A percentile compares a stretch with the other conserved stretches of the same genome.
Conservation (phyloP, 495 filamentous ascomycete genomes). For the Penicillium psychrofluorescens region DNA sequence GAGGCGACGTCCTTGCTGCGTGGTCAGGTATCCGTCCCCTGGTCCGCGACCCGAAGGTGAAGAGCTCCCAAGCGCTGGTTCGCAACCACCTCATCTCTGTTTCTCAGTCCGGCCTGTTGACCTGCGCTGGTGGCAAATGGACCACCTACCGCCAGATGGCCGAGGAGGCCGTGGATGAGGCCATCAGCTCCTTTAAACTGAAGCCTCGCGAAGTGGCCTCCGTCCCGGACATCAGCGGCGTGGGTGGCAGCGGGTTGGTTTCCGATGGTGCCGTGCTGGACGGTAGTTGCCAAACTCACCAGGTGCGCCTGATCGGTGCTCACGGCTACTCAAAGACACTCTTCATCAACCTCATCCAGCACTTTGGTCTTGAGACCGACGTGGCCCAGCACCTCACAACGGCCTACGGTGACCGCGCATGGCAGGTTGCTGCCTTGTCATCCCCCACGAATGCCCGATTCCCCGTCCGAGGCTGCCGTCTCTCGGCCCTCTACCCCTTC, state of each 20-base stretch:
- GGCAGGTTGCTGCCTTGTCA: conserved; percentile 86
- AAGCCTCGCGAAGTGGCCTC: conserved; percentile 48
- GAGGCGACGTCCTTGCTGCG: conserved; percentile 90
- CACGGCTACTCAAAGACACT: conserved; percentile 93
- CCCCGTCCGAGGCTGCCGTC: conserved; percentile 78
- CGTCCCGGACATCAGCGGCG: conserved; percentile 70
- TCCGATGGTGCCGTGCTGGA: conserved; percentile 72
- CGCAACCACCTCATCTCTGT: conserved; percentile 91
- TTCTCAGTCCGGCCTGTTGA: conserved; percentile 79
- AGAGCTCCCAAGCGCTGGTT: conserved; percentile 90
- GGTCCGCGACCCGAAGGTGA: conserved; percentile 88
- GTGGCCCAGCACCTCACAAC: conserved; percentile 85
- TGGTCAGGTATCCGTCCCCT: conserved; percentile 94
- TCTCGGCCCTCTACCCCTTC: conserved; percentile 82
- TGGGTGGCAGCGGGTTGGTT: conserved; percentile 51
- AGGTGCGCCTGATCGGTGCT: conserved; percentile 82
- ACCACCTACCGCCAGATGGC: conserved; percentile 99
- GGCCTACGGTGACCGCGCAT: conserved; percentile 92
- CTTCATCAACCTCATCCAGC: conserved; percentile 97
- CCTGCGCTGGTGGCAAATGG: conserved; percentile 97
- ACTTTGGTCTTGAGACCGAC: conserved; percentile 92
- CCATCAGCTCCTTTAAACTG: conserved; percentile 71
- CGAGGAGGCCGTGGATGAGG: conserved; percentile 91
- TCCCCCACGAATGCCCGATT: conserved; percentile 76
- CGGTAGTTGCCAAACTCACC: conserved; percentile 85